Percentiles rank a stretch among this genome's conserved stretches.
Conservation (phyloP, 768 basidiomycete species). For the Mycena haematopus region DNA sequence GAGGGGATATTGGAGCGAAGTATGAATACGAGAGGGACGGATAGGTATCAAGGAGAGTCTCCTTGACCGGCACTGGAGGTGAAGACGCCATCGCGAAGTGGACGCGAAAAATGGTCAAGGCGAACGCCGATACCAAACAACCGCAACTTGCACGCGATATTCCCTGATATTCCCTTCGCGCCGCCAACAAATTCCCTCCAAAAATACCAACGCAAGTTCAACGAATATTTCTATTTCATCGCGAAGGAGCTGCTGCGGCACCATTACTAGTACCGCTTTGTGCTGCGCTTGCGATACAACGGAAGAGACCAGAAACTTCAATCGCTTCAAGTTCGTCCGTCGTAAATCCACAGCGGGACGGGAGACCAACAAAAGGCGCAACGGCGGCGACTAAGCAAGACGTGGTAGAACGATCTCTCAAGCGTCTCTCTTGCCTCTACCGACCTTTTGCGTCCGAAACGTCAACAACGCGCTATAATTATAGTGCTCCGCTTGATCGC, state of each 20-base stretch:
- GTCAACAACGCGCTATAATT: neutral
- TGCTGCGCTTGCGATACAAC: slow-evolving; percentile 19
- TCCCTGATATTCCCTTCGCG: too few relatives aligned
- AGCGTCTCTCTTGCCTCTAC: too few relatives aligned
- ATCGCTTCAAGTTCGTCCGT: too few relatives aligned
- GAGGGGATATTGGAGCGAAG: slow-evolving; percentile 51
- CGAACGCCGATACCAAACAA: neutral
- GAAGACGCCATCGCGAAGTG: slow-evolving; percentile 50
- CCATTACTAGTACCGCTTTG: neutral
- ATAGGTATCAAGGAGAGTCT: slow-evolving; percentile 43
- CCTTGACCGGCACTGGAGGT: slow-evolving; percentile 47
- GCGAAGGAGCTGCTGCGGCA: slow-evolving; percentile 1
- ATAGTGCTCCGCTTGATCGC: slow-evolving; percentile 6
- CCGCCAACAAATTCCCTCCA: too few relatives aligned
- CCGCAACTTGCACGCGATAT: too few relatives aligned
- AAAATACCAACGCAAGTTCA: too few relatives aligned
- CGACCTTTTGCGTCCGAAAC: too few relatives aligned
- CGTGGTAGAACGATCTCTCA: too few relatives aligned
- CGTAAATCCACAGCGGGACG: too few relatives aligned
- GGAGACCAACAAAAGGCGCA: too few relatives aligned
- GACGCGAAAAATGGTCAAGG: neutral
- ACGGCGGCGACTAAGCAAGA: too few relatives aligned
- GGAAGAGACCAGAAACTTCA: neutral
- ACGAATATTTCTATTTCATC: neutral
- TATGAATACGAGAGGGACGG: slow-evolving; percentile 31